phyloP scores from a whole-genome alignment of 805 yeast genomes.

The Isabelozyma gotoi region DNA sequence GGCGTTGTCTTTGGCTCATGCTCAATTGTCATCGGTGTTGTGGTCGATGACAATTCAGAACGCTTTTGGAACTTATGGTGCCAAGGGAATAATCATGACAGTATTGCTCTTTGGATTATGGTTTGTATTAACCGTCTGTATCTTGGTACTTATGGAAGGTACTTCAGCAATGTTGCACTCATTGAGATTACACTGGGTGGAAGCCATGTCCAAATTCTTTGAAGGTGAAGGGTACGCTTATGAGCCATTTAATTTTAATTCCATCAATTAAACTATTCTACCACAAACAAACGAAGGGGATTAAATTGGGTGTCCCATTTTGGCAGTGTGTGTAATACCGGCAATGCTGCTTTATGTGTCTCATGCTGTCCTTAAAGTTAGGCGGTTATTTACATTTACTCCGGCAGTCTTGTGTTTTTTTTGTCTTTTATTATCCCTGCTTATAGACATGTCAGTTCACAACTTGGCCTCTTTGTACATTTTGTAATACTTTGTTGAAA shows the following conservation, averaged over 20 bases:
- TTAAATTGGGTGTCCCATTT: too few relatives aligned
- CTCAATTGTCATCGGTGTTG: conserved; percentile 89
- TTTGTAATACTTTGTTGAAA: too few relatives aligned
- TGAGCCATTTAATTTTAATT: conserved; percentile 77
- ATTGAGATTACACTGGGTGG: conserved; percentile 99
- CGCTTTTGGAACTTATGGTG: conserved; percentile 68
- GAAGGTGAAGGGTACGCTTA: conserved; percentile 95
- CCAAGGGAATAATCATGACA: conserved; percentile 67
- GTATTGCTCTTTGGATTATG: conserved; percentile 89
- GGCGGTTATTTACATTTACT: too few relatives aligned
- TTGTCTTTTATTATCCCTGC: too few relatives aligned
- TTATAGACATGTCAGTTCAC: too few relatives aligned
- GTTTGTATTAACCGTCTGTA: conserved; percentile 88
- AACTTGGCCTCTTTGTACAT: too few relatives aligned
- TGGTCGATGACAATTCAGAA: conserved; percentile 93
- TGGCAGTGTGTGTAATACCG: too few relatives aligned
- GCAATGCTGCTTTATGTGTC: not conserved
- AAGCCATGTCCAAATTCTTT: conserved; percentile 96
- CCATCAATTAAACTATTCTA: conserved; percentile 9
- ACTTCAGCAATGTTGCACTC: conserved; percentile 99
- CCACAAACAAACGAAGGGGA: too few relatives aligned
- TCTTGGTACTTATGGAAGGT: conserved; percentile 96
- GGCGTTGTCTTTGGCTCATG: conserved; percentile 97
- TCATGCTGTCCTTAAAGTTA: not conserved
- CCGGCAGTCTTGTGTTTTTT: too few relatives aligned